Evolutionary conservation across 2,329 filamentous ascomycete genomes (phyloP), one percentile per base, ranked within the genome.

Genomic region (Taxawa tesnikishii): DNA sequence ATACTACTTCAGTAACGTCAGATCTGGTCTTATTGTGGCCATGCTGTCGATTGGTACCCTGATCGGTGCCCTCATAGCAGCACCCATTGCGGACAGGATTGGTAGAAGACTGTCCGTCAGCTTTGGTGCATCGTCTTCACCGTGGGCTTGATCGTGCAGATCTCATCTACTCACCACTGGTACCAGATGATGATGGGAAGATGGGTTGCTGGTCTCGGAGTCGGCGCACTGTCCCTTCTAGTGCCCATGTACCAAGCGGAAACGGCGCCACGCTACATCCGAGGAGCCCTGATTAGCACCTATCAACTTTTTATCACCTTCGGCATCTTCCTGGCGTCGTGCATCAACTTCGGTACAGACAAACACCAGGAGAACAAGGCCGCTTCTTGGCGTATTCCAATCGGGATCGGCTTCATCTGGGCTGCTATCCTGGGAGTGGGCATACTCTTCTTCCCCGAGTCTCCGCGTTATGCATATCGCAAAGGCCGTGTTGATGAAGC

Each of bases 161-260:
- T 64, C 7, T 45, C 56, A 0, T 44, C 60, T 4, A 37, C 33
- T 31, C 9, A 30, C 2, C 23, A 34, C 15, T 41, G 38, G 38
- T 31, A 34, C 9, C 40, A 43, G 17, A 32, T 43, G 17, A 53
- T 51, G 12, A 43, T 63, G 28, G 60, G 60, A n/a, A 56, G 60
- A 23, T 52, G 53, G 41, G 43, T 61, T 4, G 53, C 59, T 6
- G 60, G 60, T 25, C 39, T 62, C 0, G 60, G 60, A 2, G 59
- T 64, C 2, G 60, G 60, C 14, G 56, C 54, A 7, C 36, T 60
- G 15, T 57, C 52, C 7, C 40, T 62, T 11, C 40, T 62, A 12
- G 60, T 63, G 0, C 60, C 60, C 0, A 60, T 64, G 58, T 64
- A 62, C n/a, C 57, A 60, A 38, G 55, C 56, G 12, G 60, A 64